Percentiles rank a stretch among this genome's conserved stretches.
These are phyloP conservation scores for Cyberlindnera veronae DNA, from an alignment of 805 yeast species.

Conservation along the genomic window DNA sequence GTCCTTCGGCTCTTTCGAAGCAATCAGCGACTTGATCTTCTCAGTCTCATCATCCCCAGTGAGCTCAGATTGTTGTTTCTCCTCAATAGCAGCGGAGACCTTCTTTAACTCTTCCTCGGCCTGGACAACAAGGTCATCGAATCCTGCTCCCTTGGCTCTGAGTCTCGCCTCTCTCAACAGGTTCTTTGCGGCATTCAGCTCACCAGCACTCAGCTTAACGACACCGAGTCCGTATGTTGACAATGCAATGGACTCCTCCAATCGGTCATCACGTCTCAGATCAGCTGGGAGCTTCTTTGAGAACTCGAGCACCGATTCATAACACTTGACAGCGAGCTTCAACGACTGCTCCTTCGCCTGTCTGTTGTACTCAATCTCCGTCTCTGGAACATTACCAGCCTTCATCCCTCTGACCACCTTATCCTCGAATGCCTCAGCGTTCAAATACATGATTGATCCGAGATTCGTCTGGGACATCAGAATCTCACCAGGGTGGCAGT, in stretches of 20 bases:
- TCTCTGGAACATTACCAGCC: constrained; percentile 9
- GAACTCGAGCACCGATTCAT: constrained; percentile 40
- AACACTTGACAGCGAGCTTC: constrained; percentile 36
- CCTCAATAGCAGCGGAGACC: constrained; percentile 30
- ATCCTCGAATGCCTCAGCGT: constrained; percentile 60
- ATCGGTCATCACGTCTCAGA: constrained; percentile 34
- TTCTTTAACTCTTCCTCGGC: constrained; percentile 65
- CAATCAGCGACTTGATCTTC: constrained; percentile 11
- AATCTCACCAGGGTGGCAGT: constrained; percentile 60
- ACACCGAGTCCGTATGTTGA: constrained; percentile 87
- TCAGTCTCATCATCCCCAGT: constrained; percentile 14
- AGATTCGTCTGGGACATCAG: constrained; percentile 63
- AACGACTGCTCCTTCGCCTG: constrained; percentile 30
- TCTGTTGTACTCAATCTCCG: constrained; percentile 20
- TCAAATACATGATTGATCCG: constrained; percentile 65
- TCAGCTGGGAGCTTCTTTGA: constrained; percentile 38
- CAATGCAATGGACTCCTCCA: constrained; percentile 70
- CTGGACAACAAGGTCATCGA: constrained; percentile 56
- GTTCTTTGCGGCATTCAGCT: constrained; percentile 55
- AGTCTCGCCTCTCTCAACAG: constrained; percentile 65
- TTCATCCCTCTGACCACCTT: constrained; percentile 36
- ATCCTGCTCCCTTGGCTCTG: constrained; percentile 64
- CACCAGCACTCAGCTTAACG: constrained; percentile 56
- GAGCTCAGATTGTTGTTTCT: constrained; percentile 18
- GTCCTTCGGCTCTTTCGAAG: constrained; percentile 1